These are phyloP conservation scores for Pseudocercospora fijiensis DNA, from an alignment of 2,329 filamentous ascomycete species.

Conservation along the genomic window DNA sequence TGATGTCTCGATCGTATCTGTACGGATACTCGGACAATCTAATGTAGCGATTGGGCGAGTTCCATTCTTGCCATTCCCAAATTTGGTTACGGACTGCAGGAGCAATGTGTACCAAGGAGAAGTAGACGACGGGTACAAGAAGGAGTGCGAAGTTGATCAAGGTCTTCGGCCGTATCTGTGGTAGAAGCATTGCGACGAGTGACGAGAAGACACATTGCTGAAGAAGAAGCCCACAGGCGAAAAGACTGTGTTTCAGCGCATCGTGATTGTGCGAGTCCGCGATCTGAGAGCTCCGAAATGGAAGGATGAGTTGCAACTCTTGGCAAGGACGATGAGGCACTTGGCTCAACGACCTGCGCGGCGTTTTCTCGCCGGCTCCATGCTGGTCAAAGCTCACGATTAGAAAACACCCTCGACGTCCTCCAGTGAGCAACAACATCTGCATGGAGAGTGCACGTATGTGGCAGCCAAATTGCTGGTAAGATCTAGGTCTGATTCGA, in stretches of 20 bases:
- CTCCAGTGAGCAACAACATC: background rate
- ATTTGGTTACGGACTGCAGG: constrained; percentile 10
- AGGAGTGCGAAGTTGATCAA: constrained; percentile 5
- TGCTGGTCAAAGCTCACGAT: background rate
- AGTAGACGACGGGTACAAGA: constrained; percentile 7
- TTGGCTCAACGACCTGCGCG: background rate
- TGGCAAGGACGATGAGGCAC: background rate
- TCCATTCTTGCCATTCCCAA: constrained; percentile 4
- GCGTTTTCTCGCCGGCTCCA: background rate
- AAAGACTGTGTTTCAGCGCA: constrained; percentile 1
- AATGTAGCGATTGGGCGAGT: background rate
- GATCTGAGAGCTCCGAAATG: background rate
- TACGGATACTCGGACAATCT: background rate
- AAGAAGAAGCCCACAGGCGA: background rate
- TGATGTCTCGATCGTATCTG: constrained; percentile 9
- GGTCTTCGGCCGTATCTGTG: constrained; percentile 2
- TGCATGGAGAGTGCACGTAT: background rate
- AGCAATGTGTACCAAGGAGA: constrained; percentile 3
- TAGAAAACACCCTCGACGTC: background rate
- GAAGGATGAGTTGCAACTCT: constrained; percentile 1
- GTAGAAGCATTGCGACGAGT: background rate
- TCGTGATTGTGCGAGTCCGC: background rate
- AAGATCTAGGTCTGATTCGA: background rate
- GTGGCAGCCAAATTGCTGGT: background rate
- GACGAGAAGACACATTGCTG: background rate